Conservation (phyloP, 352 stramenopile genomes). For the Saprolegnia diclina region DNA sequence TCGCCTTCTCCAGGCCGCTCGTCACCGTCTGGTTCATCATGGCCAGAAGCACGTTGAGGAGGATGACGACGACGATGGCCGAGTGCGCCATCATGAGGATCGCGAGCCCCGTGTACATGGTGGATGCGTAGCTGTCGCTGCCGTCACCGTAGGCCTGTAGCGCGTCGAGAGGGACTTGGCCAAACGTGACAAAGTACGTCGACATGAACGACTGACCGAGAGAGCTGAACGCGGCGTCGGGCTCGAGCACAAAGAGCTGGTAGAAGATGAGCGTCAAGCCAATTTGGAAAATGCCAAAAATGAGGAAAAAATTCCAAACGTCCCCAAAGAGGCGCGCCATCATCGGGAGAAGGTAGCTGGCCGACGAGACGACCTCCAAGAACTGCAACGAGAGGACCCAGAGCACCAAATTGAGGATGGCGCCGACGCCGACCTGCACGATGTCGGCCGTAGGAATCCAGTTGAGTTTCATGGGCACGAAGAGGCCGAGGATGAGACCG, state of each 20-base stretch:
- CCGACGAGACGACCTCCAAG: constrained; percentile 18
- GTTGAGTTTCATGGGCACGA: constrained; percentile 12
- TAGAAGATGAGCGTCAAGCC: constrained; percentile 17
- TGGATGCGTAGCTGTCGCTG: not conserved
- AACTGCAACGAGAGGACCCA: constrained; percentile 19
- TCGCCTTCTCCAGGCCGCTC: constrained; percentile 5
- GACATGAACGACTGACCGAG: constrained; percentile 9
- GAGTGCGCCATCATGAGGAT: constrained; percentile 17
- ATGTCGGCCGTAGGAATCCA: not conserved
- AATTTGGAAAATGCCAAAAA: constrained; percentile 20
- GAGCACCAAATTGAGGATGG: constrained; percentile 1
- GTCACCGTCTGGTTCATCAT: constrained; percentile 19
- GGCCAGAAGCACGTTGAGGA: constrained; percentile 12
- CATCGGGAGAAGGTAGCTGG: constrained; percentile 10
- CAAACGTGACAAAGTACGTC: constrained; percentile 19
- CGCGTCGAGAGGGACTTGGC: constrained; percentile 7
- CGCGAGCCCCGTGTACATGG: not conserved
- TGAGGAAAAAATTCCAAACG: constrained; percentile 16
- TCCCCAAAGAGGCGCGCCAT: constrained; percentile 6
- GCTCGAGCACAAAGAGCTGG: not conserved
- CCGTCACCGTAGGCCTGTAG: not conserved
- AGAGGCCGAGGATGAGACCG: constrained; percentile 5
- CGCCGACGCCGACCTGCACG: constrained; percentile 2
- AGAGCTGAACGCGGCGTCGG: not conserved
- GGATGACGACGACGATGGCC: constrained; percentile 7